Conservation (phyloP, 345 rosid genomes). For the Syzygium oleosum region DNA sequence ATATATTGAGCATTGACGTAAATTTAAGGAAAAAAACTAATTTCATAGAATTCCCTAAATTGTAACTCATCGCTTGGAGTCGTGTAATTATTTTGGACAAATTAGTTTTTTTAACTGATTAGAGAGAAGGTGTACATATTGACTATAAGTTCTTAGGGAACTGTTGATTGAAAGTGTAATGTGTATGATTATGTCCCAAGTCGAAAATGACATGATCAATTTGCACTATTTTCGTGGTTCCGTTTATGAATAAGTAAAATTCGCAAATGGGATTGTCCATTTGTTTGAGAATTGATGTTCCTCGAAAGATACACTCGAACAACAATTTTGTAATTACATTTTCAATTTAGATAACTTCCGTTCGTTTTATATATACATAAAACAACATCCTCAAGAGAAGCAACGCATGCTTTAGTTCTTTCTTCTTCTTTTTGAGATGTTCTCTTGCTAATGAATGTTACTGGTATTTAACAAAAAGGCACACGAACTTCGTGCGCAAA, state of each 20-base stretch:
- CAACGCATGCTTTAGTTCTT: neutral
- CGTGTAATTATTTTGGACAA: rapidly evolving
- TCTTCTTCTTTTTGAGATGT: neutral
- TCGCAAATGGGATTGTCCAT: neutral
- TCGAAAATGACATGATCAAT: neutral
- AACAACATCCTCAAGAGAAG: neutral
- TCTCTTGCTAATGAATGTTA: neutral
- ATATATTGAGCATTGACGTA: neutral
- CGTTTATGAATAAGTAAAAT: neutral
- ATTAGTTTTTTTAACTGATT: neutral
- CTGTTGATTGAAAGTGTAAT: neutral
- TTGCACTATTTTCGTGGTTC: neutral
- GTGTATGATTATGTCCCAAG: neutral
- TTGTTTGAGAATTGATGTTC: neutral
- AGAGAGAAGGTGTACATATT: neutral
- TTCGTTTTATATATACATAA: neutral
- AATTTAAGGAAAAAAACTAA: neutral
- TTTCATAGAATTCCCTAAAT: neutral
- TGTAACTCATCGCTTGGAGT: neutral
- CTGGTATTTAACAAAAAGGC: neutral
- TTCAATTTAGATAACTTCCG: neutral
- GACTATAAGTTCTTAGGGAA: neutral
- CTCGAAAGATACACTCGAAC: neutral
- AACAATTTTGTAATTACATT: neutral
- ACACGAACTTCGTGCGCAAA: neutral